Evolutionary conservation across 345 rosid genomes (phyloP).

Genomic region (Hypericum perforatum): DNA sequence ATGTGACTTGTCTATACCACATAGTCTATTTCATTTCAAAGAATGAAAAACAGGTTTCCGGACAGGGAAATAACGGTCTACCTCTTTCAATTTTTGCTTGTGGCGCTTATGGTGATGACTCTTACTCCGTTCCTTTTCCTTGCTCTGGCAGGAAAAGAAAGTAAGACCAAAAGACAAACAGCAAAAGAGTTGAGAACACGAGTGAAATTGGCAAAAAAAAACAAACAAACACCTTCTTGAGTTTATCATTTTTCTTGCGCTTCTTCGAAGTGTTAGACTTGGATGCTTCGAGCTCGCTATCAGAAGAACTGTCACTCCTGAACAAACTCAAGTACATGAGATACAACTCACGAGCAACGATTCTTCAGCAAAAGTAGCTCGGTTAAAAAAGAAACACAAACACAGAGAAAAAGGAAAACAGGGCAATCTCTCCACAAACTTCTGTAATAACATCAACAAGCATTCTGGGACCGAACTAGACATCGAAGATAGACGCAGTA

Average conservation of each 20-base stretch:
- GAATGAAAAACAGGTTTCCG: too few species aligned
- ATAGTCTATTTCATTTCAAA: too few species aligned
- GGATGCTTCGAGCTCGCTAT: slow-evolving; percentile 45
- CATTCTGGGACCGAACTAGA: too few species aligned
- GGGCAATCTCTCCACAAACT: too few species aligned
- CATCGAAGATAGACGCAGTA: too few species aligned
- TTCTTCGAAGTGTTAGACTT: slow-evolving; percentile 36
- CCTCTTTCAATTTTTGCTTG: slow-evolving; percentile 76
- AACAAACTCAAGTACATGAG: slow-evolving; percentile 9
- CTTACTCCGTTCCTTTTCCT: slow-evolving; percentile 68
- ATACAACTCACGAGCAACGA: slow-evolving; percentile 1
- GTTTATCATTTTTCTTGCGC: slow-evolving; percentile 61
- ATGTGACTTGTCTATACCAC: too few species aligned
- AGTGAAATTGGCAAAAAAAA: neutral
- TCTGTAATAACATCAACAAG: too few species aligned
- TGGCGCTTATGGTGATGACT: slow-evolving; percentile 59
- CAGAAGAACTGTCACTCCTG: slow-evolving; percentile 43
- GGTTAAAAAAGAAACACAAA: too few species aligned
- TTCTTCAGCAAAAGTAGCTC: neutral
- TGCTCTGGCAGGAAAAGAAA: slow-evolving; percentile 27
- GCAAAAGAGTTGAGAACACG: neutral
- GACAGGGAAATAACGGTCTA: slow-evolving; percentile 16
- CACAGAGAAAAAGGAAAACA: too few species aligned
- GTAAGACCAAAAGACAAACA: slow-evolving; percentile 5
- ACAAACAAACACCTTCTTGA: slow-evolving; percentile 53